These are phyloP conservation scores for Thermomyces lanuginosus DNA, from an alignment of 2,329 filamentous ascomycete genomes.

Conservation along the genomic window DNA sequence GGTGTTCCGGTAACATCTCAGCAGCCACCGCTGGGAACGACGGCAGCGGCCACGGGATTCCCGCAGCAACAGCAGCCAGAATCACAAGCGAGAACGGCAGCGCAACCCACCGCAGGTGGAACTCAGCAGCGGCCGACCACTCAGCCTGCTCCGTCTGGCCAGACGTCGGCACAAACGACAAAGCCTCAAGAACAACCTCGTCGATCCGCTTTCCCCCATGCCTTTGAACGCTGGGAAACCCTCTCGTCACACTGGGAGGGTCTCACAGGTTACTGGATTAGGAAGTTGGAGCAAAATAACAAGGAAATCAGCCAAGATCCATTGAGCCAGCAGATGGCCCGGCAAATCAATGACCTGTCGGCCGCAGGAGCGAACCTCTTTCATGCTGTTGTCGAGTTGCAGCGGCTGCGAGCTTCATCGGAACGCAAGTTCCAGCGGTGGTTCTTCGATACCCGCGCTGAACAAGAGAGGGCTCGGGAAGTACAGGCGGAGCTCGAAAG, in stretches of 20 bases:
- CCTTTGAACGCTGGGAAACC: conserved; percentile 94
- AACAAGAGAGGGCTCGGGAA: conserved; percentile 74
- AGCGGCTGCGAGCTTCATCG: conserved; percentile 81
- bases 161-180: conserved; percentile 10
- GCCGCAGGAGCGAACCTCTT: conserved; percentile 94
- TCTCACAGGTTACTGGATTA: conserved; percentile 92
- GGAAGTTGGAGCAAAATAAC: conserved; percentile 75
- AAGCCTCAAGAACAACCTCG: conserved; percentile 20
- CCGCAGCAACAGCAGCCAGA: conserved; percentile 6
- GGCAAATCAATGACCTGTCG: conserved; percentile 93
- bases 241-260: conserved; percentile 97
- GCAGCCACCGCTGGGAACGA: conserved; percentile 7
- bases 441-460: conserved; percentile 88
- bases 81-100: conserved; percentile 6
- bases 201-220: conserved; percentile 73
- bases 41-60: conserved; percentile 6
- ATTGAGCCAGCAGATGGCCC: conserved; percentile 70
- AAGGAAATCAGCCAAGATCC: conserved; percentile 71
- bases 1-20: conserved; percentile 3
- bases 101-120: conserved; percentile 10
- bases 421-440: conserved; percentile 96
- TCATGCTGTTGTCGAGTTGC: conserved; percentile 90
- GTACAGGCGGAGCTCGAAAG: conserved; percentile 64
- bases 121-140: conserved; percentile 9
- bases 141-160: conserved; percentile 13